Evolutionary conservation across 495 filamentous ascomycete genomes (phyloP), one percentile per base, ranked within the genome.

Genomic region (Polyplosphaeria fusca): DNA sequence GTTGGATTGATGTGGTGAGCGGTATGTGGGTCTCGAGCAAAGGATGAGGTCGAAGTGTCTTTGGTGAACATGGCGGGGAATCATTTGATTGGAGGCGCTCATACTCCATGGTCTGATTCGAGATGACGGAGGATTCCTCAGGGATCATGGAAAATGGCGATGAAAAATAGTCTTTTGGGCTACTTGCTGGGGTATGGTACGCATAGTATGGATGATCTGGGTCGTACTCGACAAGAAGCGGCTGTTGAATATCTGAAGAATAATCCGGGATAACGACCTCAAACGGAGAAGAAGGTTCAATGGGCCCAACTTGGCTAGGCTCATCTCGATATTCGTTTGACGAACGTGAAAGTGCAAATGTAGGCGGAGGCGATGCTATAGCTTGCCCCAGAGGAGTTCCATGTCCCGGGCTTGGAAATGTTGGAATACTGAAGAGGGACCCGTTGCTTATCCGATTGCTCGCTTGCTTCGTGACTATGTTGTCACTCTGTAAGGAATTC

Each of bases 31-130:
- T 22, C 13, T 38, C 14, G 25, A 11, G n/a, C 4, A 28, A 47
- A 60, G 47, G 41, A 13, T 45, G 42, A 12, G 63, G 63, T 24
- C 18, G 55, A 13, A 58, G 46, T 3, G 53, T 57, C 52, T 70
- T 67, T 14, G 68, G 66, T 12, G 68, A 70, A 42, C 63, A 66
- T 0, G 66, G 68, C 13, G 68, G 68, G 9, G 68, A 65, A 27
- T 68, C 62, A 35, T 57, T 44, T 20, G 58, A 39, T 27, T 48
- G 45, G 28, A 50, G 22, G 20, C 46, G 52, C 43, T 56, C 43
- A 20, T 59, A 54, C 20, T 41, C 37, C 13, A 12, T 43, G 32
- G 47, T 48, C 39, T 52, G 52, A 1, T 32, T 16, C 2, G 32
- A 53, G 0, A n/a, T 39, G 1, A 47, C 39, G 11, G 47, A 45